A percentile compares a stretch with the other conserved stretches of the same genome.
phyloP scores from a whole-genome alignment of 805 yeast genomes.

The Saccharomycopsis oosterbeekiorum region DNA sequence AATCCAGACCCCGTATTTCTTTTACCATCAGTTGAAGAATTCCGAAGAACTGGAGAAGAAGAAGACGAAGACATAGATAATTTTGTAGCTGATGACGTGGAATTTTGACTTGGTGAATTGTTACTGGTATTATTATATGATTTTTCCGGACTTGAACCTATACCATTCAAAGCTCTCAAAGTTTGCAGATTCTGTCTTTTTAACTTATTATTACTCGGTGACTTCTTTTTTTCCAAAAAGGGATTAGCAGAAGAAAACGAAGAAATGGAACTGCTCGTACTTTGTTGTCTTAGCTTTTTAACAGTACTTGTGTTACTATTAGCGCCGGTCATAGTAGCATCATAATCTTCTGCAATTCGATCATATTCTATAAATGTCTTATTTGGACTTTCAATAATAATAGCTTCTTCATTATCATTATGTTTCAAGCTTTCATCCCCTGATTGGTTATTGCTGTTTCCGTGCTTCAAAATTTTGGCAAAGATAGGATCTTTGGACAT shows the following conservation, averaged over 20 bases:
- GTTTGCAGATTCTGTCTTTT: background rate
- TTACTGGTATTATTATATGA: background rate
- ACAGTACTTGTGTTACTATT: background rate
- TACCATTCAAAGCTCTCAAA: background rate
- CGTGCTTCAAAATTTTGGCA: constrained; percentile 12
- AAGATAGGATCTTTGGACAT: constrained; percentile 18
- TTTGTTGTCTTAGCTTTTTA: background rate
- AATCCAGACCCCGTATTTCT: background rate
- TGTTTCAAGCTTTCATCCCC: background rate
- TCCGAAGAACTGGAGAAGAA: background rate
- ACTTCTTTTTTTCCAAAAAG: background rate
- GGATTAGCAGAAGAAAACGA: background rate
- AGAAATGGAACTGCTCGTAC: background rate
- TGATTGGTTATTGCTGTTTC: background rate
- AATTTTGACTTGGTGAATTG: background rate
- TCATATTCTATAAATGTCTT: background rate
- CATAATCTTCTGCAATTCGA: background rate
- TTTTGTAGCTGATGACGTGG: background rate
- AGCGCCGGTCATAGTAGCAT: background rate
- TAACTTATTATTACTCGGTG: background rate
- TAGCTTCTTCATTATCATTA: background rate
- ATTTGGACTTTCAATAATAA: background rate
- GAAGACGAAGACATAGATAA: background rate
- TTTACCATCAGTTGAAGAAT: background rate
- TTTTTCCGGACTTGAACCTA: background rate